Percentiles rank a stretch among this genome's conserved stretches.
These are phyloP conservation scores for Epipyxis sp. DNA, from an alignment of 108 stramenopile genomes.

Conservation along the genomic window DNA sequence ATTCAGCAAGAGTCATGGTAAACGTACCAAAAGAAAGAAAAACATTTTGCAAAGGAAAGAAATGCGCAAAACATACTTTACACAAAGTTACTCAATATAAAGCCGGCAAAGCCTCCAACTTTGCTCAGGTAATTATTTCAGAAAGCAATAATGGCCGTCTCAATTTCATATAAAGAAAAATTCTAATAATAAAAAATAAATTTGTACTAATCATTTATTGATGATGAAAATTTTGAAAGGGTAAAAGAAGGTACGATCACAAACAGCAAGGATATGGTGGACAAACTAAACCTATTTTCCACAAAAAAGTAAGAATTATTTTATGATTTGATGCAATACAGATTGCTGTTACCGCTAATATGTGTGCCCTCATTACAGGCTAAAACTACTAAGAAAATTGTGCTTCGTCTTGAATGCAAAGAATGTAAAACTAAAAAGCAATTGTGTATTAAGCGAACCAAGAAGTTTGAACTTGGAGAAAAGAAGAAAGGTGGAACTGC, in stretches of 20 bases:
- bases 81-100: slow-evolving; percentile 99
- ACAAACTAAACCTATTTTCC: slow-evolving; percentile 99
- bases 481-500: slow-evolving; percentile 96
- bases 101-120: slow-evolving; percentile 98
- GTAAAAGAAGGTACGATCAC: slow-evolving; percentile 97
- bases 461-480: slow-evolving; percentile 99
- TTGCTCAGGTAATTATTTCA: slow-evolving; percentile 76
- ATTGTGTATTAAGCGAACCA: slow-evolving; percentile 92
- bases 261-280: slow-evolving; percentile 99
- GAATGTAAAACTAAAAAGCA: slow-evolving; percentile 99
- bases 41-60: slow-evolving; percentile 93
- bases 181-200: neutral
- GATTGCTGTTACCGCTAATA: neutral
- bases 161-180: neutral
- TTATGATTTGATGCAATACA: neutral
- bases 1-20: too few species aligned
- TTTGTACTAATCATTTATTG: neutral
- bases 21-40: slow-evolving; percentile 98
- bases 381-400: slow-evolving; percentile 99
- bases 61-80: slow-evolving; percentile 94
- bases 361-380: slow-evolving; percentile 48
- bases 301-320: slow-evolving; percentile 78
- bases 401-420: slow-evolving; percentile 98
- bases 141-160: too few species aligned
- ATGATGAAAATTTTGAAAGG: slow-evolving; percentile 20